Conservation (phyloP, 306 rosid species). For the Carpinus fangiana region DNA sequence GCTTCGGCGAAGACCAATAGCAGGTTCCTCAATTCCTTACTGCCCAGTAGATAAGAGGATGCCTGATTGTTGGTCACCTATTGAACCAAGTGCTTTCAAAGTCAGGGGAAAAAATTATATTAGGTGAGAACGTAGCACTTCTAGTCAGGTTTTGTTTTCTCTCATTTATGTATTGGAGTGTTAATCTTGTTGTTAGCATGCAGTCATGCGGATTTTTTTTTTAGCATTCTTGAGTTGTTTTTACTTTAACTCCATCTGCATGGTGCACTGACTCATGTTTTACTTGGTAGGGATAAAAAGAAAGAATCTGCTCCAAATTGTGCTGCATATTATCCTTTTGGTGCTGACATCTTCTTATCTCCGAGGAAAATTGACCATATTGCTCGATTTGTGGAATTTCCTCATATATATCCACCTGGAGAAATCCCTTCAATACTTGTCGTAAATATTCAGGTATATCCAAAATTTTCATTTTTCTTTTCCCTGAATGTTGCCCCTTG, state of each 20-base stretch:
- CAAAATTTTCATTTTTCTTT: background rate
- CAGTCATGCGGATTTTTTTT: background rate
- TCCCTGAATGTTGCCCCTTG: conserved; percentile 11
- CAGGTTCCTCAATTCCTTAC: conserved; percentile 66
- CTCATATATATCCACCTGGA: conserved; percentile 55
- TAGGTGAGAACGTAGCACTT: conserved; percentile 44
- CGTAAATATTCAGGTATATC: conserved; percentile 80
- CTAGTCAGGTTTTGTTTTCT: conserved; percentile 2
- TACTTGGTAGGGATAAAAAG: conserved; percentile 84
- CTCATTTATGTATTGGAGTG: background rate
- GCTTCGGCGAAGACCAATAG: conserved; percentile 58
- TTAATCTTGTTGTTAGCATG: conserved; percentile 22
- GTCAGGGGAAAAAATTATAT: conserved; percentile 82
- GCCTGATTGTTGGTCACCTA: conserved; percentile 79
- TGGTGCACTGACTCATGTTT: conserved; percentile 19
- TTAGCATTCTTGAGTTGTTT: conserved; percentile 16
- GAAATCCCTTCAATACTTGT: conserved; percentile 83
- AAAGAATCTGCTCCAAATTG: conserved; percentile 71
- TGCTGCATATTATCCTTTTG: conserved; percentile 86
- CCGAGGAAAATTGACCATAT: conserved; percentile 81
- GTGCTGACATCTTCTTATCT: conserved; percentile 78
- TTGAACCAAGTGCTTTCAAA: conserved; percentile 83
- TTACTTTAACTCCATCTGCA: background rate
- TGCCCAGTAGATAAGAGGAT: conserved; percentile 68
- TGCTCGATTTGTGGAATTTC: conserved; percentile 93